These are phyloP conservation scores for Pestalotiopsis sp. DNA, from an alignment of 2,329 filamentous ascomycete species.

Conservation along the genomic window DNA sequence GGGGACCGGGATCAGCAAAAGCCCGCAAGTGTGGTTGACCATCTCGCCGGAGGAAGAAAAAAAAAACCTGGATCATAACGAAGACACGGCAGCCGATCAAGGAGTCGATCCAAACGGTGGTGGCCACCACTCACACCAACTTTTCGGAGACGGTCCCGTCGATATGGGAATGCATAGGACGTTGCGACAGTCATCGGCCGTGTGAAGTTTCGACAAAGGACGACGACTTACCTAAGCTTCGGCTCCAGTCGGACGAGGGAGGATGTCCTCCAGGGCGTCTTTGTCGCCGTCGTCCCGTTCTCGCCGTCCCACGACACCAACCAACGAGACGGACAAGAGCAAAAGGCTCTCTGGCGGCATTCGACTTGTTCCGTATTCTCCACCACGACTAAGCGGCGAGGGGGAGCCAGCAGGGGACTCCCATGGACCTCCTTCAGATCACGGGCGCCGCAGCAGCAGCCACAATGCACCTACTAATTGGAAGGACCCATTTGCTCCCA, in stretches of 20 bases:
- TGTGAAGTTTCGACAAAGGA: conserved; percentile 14
- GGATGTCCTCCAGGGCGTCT: conserved; percentile 33
- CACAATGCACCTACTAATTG: conserved; percentile 12
- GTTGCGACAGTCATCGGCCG: conserved; percentile 17
- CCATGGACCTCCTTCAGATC: conserved; percentile 18
- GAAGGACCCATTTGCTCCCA: conserved; percentile 18
- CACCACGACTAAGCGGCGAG: conserved; percentile 33
- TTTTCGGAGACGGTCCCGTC: background rate
- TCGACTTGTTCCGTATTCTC: conserved; percentile 51
- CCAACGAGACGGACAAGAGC: conserved; percentile 42
- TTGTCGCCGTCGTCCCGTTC: conserved; percentile 26
- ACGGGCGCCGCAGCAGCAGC: conserved; percentile 18
- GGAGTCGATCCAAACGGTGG: background rate
- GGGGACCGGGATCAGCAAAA: background rate
- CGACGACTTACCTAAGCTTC: conserved; percentile 16
- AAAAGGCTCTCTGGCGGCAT: conserved; percentile 39
- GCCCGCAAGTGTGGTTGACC: background rate
- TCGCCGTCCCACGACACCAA: conserved; percentile 33
- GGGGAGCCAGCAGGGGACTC: conserved; percentile 17
- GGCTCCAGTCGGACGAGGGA: conserved; percentile 25
- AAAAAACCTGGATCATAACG: background rate
- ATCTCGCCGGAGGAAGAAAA: background rate
- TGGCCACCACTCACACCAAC: background rate
- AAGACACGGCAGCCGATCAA: background rate
- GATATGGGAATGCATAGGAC: conserved; percentile 2